These are phyloP conservation scores for Vaccinium vitisidaea DNA, from an alignment of 148 eudicot genomes.

Conservation along the genomic window DNA sequence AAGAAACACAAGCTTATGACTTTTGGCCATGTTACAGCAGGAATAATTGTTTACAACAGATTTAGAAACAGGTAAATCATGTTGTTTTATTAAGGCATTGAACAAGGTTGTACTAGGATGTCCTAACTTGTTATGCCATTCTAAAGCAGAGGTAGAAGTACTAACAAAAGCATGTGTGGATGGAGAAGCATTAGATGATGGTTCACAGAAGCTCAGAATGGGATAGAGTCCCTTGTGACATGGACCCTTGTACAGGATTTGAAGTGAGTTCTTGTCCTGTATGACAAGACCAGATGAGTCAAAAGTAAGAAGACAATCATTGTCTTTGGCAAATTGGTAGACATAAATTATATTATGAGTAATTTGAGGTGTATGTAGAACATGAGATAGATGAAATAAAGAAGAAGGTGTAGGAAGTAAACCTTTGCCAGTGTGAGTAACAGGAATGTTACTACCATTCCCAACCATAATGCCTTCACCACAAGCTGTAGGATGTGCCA, in stretches of 20 bases:
- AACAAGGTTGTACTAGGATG: background rate
- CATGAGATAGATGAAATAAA: background rate
- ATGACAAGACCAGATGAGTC: background rate
- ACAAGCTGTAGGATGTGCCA: too few relatives aligned
- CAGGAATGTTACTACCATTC: too few relatives aligned
- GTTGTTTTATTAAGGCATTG: background rate
- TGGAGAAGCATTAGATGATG: too few relatives aligned
- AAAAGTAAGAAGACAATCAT: too few relatives aligned
- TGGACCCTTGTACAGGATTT: background rate
- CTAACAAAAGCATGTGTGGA: too few relatives aligned
- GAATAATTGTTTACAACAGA: too few relatives aligned
- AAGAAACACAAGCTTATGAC: background rate
- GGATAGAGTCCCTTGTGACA: background rate
- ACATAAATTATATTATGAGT: background rate
- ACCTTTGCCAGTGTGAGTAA: too few relatives aligned
- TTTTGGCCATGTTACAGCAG: background rate
- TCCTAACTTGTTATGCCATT: background rate
- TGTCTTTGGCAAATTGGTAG: background rate
- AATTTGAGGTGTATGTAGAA: background rate
- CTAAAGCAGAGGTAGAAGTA: background rate
- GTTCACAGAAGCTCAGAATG: too few relatives aligned
- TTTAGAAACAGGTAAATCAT: background rate
- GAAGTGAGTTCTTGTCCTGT: background rate
- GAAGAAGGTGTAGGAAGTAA: too few relatives aligned
- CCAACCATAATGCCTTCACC: too few relatives aligned